Percentiles rank a stretch among this genome's conserved stretches.
Conservation (phyloP, 2,329 filamentous ascomycete species). For the Fusarium pseudoanthophilum region DNA sequence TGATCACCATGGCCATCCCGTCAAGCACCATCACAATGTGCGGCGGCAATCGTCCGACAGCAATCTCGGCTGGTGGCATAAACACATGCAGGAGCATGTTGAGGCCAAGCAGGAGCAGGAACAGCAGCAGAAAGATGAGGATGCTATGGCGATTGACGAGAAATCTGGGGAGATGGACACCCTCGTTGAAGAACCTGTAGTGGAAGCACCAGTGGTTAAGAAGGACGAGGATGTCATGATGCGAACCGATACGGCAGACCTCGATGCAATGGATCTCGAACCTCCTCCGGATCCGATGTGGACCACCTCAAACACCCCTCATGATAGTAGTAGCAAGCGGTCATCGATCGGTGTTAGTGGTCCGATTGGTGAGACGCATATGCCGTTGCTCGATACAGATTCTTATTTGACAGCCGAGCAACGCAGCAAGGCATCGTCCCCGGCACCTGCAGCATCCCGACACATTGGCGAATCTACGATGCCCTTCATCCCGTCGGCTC, state of each 20-base stretch:
- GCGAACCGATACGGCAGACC: slow-evolving; percentile 53
- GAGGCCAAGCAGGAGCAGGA: slow-evolving; percentile 68
- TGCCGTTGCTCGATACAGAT: slow-evolving; percentile 40
- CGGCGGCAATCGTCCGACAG: slow-evolving; percentile 71
- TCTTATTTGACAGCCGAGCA: slow-evolving; percentile 35
- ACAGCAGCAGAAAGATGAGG: slow-evolving; percentile 49
- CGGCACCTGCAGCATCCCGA: slow-evolving; percentile 32
- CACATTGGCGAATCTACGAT: slow-evolving; percentile 42
- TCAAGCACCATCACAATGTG: slow-evolving; percentile 30
- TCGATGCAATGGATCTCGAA: slow-evolving; percentile 56
- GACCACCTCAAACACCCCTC: slow-evolving; percentile 51
- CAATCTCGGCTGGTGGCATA: slow-evolving; percentile 77
- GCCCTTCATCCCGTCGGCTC: slow-evolving; percentile 40
- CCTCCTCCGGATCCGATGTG: slow-evolving; percentile 55
- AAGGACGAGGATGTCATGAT: slow-evolving; percentile 44
- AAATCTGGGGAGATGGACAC: slow-evolving; percentile 39
- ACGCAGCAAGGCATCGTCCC: slow-evolving; percentile 34
- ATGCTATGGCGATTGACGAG: slow-evolving; percentile 46
- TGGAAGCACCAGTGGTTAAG: slow-evolving; percentile 21
- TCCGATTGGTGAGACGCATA: slow-evolving; percentile 43
- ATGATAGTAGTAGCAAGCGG: slow-evolving; percentile 38
- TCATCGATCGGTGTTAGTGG: slow-evolving; percentile 43
- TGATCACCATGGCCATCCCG: slow-evolving; percentile 43
- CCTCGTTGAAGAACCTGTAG: slow-evolving; percentile 35
- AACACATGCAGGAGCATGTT: slow-evolving; percentile 83